phyloP scores from a whole-genome alignment of 2,329 filamentous ascomycete genomes.

The Zelopaecilomyces penicillatus region DNA sequence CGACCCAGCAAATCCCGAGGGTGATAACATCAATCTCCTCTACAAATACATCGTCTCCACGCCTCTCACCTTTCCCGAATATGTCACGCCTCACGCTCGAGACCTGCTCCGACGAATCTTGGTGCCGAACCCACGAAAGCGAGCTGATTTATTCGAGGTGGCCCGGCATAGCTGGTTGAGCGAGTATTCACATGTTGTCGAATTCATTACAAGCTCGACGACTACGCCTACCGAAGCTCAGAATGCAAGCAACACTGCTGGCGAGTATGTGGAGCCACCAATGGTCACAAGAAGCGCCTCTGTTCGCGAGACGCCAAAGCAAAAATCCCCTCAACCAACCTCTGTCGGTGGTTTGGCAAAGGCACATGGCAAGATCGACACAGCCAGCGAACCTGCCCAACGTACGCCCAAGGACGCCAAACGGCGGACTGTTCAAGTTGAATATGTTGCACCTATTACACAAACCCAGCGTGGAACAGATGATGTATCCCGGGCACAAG shows the following conservation, averaged over 20 bases:
- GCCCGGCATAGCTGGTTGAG: constrained; percentile 96
- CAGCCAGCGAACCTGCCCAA: constrained; percentile 45
- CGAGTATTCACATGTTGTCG: constrained; percentile 93
- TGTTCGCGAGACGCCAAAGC: constrained; percentile 76
- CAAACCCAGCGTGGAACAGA: constrained; percentile 64
- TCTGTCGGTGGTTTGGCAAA: constrained; percentile 56
- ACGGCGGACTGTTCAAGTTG: constrained; percentile 89
- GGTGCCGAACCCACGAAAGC: constrained; percentile 87
- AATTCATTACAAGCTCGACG: constrained; percentile 92
- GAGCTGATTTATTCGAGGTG: constrained; percentile 94
- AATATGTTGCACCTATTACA: constrained; percentile 89
- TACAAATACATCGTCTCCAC: constrained; percentile 99
- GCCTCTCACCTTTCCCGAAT: constrained; percentile 94
- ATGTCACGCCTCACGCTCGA: constrained; percentile 91
- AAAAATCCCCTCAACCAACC: constrained; percentile 43
- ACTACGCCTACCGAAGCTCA: constrained; percentile 81
- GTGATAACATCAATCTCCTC: constrained; percentile 96
- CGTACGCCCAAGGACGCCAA: constrained; percentile 78
- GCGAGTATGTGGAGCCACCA: constrained; percentile 49
- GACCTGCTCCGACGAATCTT: constrained; percentile 88
- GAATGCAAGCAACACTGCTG: constrained; percentile 59
- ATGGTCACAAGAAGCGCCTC: constrained; percentile 78
- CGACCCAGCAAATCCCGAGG: constrained; percentile 94
- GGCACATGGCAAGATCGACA: constrained; percentile 67
- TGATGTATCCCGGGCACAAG: constrained; percentile 15